These are phyloP conservation scores for Nemania sp. DNA, from an alignment of 2,329 filamentous ascomycete genomes.

Conservation along the genomic window DNA sequence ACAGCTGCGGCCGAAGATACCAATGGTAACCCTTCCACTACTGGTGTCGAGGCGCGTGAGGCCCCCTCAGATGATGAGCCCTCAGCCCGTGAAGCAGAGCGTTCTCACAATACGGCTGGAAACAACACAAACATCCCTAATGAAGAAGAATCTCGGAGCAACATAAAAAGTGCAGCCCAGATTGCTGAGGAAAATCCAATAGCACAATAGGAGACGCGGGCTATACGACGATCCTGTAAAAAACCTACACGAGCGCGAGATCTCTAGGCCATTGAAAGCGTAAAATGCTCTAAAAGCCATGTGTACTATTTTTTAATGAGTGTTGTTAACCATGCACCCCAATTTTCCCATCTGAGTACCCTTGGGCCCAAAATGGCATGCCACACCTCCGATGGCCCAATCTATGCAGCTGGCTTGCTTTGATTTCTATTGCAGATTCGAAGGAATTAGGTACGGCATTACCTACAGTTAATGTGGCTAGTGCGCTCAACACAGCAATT, in stretches of 20 bases:
- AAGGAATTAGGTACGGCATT: not conserved
- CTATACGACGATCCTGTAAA: not conserved
- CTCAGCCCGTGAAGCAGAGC: constrained; percentile 1
- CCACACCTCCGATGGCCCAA: too few relatives aligned
- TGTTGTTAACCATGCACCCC: too few relatives aligned
- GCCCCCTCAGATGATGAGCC: not conserved
- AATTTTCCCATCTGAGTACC: too few relatives aligned
- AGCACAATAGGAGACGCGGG: not conserved
- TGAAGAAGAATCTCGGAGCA: not conserved
- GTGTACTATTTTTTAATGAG: constrained; percentile 8
- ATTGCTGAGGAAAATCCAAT: not conserved
- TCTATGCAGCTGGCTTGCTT: too few relatives aligned
- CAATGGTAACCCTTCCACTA: not conserved
- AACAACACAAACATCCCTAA: not conserved
- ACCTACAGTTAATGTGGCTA: constrained; percentile 17
- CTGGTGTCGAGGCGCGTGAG: constrained; percentile 5
- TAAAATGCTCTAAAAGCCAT: not conserved
- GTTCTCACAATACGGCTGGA: not conserved
- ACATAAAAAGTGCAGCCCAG: not conserved
- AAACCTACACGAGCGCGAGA: not conserved
- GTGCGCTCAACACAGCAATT: too few relatives aligned
- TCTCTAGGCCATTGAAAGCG: not conserved
- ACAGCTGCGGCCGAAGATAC: constrained; percentile 18
- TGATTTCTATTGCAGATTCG: too few relatives aligned
- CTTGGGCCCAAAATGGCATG: too few relatives aligned